phyloP scores from a whole-genome alignment of 2,329 filamentous ascomycete species.

The Ascochyta clinopodiicola region DNA sequence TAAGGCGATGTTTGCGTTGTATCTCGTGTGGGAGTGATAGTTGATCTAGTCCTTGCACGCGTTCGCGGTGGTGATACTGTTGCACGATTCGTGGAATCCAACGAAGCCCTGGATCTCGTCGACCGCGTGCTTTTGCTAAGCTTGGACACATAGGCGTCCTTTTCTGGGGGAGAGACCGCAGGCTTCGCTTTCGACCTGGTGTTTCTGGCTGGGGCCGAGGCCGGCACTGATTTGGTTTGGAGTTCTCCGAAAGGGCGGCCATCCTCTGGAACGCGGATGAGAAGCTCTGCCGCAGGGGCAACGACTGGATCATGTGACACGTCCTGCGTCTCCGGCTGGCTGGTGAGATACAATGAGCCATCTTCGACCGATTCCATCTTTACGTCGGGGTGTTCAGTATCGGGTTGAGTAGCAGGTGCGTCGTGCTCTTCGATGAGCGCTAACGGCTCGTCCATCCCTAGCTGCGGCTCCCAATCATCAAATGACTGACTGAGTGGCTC shows the following conservation, averaged over 20 bases:
- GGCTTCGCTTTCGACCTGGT: constrained; percentile 42
- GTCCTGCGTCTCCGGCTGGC: constrained; percentile 10
- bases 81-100: constrained; percentile 22
- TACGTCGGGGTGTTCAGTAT: constrained; percentile 23
- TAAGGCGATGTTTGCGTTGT: constrained; percentile 33
- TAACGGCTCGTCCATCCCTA: constrained; percentile 12
- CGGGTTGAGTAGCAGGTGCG: not conserved
- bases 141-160: constrained; percentile 18
- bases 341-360: constrained; percentile 11
- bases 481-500: not conserved
- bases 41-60: constrained; percentile 20
- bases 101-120: constrained; percentile 26
- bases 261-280: constrained; percentile 28
- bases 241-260: constrained; percentile 31
- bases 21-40: constrained; percentile 27
- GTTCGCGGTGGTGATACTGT: constrained; percentile 28
- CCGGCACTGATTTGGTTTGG: constrained; percentile 27
- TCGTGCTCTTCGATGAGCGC: constrained; percentile 16
- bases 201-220: constrained; percentile 38
- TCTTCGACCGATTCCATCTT: constrained; percentile 44
- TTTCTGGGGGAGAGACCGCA: constrained; percentile 29
- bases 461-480: constrained; percentile 8
- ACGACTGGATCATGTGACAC: not conserved
- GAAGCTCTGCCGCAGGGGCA: constrained; percentile 14
- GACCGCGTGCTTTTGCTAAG: constrained; percentile 14